phyloP scores from a whole-genome alignment of 192 early-diverging fungal species.

The Spizellomyces punctatus region DNA sequence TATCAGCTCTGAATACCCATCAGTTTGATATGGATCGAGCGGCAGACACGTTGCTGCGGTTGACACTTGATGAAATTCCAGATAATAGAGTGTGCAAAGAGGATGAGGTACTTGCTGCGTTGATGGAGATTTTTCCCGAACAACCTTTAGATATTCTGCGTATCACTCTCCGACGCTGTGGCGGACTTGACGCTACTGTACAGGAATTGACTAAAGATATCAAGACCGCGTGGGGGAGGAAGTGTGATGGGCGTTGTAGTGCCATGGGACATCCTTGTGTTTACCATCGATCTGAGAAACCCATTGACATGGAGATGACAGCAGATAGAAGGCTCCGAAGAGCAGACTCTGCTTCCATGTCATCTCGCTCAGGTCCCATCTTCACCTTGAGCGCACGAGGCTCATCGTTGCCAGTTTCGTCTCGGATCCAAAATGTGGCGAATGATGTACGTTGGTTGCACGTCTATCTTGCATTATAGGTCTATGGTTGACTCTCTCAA shows the following conservation, averaged over 20 bases:
- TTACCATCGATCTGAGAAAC: neutral
- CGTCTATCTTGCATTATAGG: neutral
- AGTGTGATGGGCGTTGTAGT: neutral
- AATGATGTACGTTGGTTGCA: neutral
- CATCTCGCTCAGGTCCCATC: neutral
- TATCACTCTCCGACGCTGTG: neutral
- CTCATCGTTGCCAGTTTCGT: neutral
- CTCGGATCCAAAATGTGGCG: neutral
- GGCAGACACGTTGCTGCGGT: neutral
- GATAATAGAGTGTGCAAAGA: neutral
- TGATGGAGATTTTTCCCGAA: slow-evolving; percentile 25
- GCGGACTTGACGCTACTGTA: neutral
- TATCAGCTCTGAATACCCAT: neutral
- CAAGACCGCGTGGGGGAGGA: neutral
- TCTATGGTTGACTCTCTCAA: neutral
- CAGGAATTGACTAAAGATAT: neutral
- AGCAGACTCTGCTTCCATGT: neutral
- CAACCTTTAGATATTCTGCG: slow-evolving; percentile 1
- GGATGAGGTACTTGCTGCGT: slow-evolving; percentile 6
- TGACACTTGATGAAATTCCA: neutral
- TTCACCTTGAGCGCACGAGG: neutral
- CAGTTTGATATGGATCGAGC: slow-evolving; percentile 1
- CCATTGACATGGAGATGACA: too few relatives aligned
- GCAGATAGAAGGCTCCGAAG: neutral
- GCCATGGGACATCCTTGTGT: slow-evolving; percentile 11